These are phyloP conservation scores for Fusarium sterilihyphosum DNA, from an alignment of 2,329 filamentous ascomycete species.

Conservation along the genomic window DNA sequence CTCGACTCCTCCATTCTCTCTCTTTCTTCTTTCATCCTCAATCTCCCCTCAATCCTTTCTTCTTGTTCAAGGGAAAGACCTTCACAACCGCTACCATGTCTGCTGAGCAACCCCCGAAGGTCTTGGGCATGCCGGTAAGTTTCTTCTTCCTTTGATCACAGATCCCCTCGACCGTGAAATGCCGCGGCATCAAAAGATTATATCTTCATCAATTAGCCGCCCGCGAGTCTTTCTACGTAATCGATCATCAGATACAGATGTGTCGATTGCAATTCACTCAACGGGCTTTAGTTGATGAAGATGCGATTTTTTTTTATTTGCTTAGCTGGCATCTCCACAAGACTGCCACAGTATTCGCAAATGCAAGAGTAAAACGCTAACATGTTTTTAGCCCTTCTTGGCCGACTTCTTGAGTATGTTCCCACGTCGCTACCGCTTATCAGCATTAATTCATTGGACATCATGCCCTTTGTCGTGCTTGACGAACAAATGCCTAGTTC, in stretches of 20 bases:
- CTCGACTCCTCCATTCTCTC: slow-evolving; percentile 55
- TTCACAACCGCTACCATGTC: slow-evolving; percentile 63
- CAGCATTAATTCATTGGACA: not conserved
- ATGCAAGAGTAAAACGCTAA: slow-evolving; percentile 31
- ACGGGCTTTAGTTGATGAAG: not conserved
- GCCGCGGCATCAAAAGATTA: slow-evolving; percentile 43
- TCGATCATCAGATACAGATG: slow-evolving; percentile 29
- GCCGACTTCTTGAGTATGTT: slow-evolving; percentile 99
- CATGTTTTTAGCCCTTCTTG: slow-evolving; percentile 78
- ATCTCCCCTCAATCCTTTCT: slow-evolving; percentile 72
- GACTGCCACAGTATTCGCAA: not conserved
- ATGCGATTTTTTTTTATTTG: not conserved
- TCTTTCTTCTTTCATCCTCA: slow-evolving; percentile 56
- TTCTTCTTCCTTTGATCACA: slow-evolving; percentile 15
- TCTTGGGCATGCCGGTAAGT: slow-evolving; percentile 76
- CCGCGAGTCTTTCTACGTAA: not conserved
- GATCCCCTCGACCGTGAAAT: slow-evolving; percentile 39
- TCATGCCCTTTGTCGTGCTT: not conserved
- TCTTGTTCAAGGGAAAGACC: slow-evolving; percentile 55
- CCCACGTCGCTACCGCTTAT: slow-evolving; percentile 24
- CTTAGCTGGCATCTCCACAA: slow-evolving; percentile 3
- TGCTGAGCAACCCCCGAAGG: slow-evolving; percentile 64
- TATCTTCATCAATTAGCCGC: slow-evolving; percentile 5
- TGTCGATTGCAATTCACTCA: not conserved
- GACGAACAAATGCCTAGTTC: not conserved